phyloP scores from a whole-genome alignment of 2,329 filamentous ascomycete species.

The Aureobasidium lini region DNA sequence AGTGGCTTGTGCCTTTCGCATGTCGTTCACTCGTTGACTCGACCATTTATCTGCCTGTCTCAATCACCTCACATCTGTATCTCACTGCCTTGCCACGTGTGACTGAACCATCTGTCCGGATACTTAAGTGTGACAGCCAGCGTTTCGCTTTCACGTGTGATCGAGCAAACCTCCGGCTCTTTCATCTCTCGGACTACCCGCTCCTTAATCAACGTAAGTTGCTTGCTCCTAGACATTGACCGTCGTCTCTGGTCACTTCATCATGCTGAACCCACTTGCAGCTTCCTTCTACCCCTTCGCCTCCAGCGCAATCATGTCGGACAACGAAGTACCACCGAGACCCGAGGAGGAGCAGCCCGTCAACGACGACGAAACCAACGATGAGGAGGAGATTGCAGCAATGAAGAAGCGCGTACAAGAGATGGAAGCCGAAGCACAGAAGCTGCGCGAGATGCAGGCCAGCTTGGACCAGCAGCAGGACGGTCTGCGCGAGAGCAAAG shows the following conservation, averaged over 20 bases:
- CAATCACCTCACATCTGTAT: background rate
- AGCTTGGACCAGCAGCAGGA: constrained; percentile 74
- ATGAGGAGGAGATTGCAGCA: constrained; percentile 38
- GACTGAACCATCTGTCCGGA: background rate
- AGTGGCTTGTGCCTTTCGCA: background rate
- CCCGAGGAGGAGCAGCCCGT: constrained; percentile 20
- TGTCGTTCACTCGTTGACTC: constrained; percentile 1
- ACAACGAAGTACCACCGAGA: constrained; percentile 21
- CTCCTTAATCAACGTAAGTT: background rate
- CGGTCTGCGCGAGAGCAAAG: constrained; percentile 82
- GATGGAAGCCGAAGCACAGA: constrained; percentile 52
- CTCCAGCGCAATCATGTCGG: constrained; percentile 19
- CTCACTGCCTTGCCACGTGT: background rate
- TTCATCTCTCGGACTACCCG: background rate
- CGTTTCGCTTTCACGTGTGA: background rate
- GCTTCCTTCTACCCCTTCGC: background rate
- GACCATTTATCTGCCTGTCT: background rate
- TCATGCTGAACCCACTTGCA: constrained; percentile 10
- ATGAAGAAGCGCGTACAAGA: constrained; percentile 49
- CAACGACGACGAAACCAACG: constrained; percentile 25
- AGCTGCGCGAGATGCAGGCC: constrained; percentile 49
- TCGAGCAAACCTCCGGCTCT: background rate
- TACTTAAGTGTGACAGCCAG: background rate
- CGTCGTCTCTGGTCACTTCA: background rate
- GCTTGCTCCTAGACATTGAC: background rate